Percentiles rank a stretch among this genome's conserved stretches.
Conservation (phyloP, 1,139 yeast genomes). For the Debaryomyces udenii region DNA sequence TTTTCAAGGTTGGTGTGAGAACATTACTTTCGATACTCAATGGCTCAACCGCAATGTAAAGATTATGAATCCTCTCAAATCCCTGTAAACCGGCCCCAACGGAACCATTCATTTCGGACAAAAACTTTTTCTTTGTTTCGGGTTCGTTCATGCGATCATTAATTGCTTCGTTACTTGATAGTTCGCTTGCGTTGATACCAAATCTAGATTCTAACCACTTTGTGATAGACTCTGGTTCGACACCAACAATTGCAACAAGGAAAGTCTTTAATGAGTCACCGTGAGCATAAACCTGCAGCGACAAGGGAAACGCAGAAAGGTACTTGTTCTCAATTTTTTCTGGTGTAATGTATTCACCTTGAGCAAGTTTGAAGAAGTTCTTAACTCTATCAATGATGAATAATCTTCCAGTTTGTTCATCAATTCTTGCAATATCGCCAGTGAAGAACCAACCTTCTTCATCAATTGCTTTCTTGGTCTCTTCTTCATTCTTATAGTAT, state of each 20-base stretch:
- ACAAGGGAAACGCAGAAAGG: slow-evolving; percentile 34
- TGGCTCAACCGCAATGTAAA: slow-evolving; percentile 64
- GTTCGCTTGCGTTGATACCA: slow-evolving; percentile 17
- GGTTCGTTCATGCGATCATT: slow-evolving; percentile 30
- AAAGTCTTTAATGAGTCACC: slow-evolving; percentile 67
- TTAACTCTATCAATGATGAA: slow-evolving; percentile 46
- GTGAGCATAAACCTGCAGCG: slow-evolving; percentile 44
- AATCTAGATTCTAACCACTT: slow-evolving; percentile 20
- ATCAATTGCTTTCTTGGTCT: slow-evolving; percentile 50
- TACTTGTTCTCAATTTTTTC: slow-evolving; percentile 46
- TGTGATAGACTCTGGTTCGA: slow-evolving; percentile 32
- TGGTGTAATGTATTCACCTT: slow-evolving; percentile 49
- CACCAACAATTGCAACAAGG: slow-evolving; percentile 66
- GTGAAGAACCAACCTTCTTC: slow-evolving; percentile 55
- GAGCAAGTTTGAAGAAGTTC: slow-evolving; percentile 48
- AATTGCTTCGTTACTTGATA: slow-evolving; percentile 27
- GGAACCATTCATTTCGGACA: slow-evolving; percentile 30
- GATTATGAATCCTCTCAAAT: slow-evolving; percentile 69
- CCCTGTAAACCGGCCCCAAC: slow-evolving; percentile 33
- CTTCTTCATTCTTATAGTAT: slow-evolving; percentile 44
- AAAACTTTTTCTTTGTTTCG: slow-evolving; percentile 31
- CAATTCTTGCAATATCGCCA: slow-evolving; percentile 43
- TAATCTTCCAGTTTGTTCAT: slow-evolving; percentile 28
- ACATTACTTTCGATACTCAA: slow-evolving; percentile 64
- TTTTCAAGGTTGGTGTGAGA: slow-evolving; percentile 76